Conservation (phyloP, 1,284 basidiomycete genomes). For the Prillingera fragicola region DNA sequence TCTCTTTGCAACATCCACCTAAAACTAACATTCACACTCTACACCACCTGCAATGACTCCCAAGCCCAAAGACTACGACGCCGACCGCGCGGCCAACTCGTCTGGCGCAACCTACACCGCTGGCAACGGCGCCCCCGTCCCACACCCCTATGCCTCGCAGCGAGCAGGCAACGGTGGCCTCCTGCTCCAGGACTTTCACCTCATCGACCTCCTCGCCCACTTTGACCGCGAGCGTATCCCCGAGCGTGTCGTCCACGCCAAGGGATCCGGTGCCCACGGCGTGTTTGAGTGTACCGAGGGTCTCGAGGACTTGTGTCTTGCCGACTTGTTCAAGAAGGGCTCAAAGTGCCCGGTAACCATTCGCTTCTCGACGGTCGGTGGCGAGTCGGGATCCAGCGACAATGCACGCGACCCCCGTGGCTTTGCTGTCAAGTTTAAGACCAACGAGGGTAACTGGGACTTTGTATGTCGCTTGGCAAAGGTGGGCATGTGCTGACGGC, state of each 20-base stretch:
- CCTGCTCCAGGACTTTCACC: conserved; percentile 65
- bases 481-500: neutral
- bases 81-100: conserved; percentile 4
- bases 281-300: conserved; percentile 80
- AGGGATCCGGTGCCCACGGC: conserved; percentile 75
- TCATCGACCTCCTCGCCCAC: conserved; percentile 67
- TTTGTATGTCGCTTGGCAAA: conserved; percentile 56
- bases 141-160: conserved; percentile 60
- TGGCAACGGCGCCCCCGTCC: conserved; percentile 69
- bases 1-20: too few relatives aligned
- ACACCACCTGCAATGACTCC: too few relatives aligned
- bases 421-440: conserved; percentile 84
- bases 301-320: conserved; percentile 70
- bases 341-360: conserved; percentile 55
- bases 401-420: conserved; percentile 82
- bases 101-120: conserved; percentile 62
- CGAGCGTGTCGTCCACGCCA: conserved; percentile 68
- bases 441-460: conserved; percentile 83
- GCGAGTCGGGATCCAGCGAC: conserved; percentile 81
- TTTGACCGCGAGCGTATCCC: conserved; percentile 93
- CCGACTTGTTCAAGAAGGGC: conserved; percentile 67
- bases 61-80: conserved; percentile 10
- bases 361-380: conserved; percentile 53
- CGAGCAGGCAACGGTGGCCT: conserved; percentile 74
- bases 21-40: too few relatives aligned